Conservation (phyloP, 805 yeast species). For the Ogataea trehalophila region DNA sequence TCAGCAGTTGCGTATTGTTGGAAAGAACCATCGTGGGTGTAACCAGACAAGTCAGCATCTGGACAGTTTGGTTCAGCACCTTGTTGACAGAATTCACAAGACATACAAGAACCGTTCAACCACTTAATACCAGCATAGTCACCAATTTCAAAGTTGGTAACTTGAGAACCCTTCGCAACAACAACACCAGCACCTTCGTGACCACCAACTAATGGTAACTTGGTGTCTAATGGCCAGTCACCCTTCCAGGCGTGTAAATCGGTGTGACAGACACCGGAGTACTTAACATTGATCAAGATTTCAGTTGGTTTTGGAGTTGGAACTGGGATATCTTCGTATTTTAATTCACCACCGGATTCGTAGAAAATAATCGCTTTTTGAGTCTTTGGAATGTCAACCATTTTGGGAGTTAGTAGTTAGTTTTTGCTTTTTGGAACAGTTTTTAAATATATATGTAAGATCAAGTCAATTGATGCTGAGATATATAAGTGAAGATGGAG, state of each 20-base stretch:
- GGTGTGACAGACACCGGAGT: constrained; percentile 92
- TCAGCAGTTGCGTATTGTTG: constrained; percentile 89
- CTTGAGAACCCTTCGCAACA: constrained; percentile 69
- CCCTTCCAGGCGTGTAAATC: constrained; percentile 94
- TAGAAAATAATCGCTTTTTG: constrained; percentile 73
- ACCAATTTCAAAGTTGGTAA: constrained; percentile 67
- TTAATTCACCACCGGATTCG: constrained; percentile 57
- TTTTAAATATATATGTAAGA: neutral
- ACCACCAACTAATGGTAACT: constrained; percentile 78
- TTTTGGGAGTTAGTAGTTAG: neutral
- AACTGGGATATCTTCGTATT: constrained; percentile 71
- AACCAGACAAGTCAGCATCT: constrained; percentile 71
- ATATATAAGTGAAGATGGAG: no score
- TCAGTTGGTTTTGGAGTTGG: constrained; percentile 76
- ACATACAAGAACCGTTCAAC: constrained; percentile 73
- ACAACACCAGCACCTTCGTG: constrained; percentile 90
- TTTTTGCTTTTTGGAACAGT: neutral
- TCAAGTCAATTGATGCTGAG: no score
- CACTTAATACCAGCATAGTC: constrained; percentile 82
- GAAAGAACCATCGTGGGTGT: constrained; percentile 87
- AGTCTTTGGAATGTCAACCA: constrained; percentile 47
- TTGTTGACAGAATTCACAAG: constrained; percentile 69
- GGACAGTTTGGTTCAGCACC: constrained; percentile 70
- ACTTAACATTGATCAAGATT: constrained; percentile 73
- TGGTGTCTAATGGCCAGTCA: constrained; percentile 81